A percentile compares a stretch with the other conserved stretches of the same genome.
These are phyloP conservation scores for Collybia mongolica DNA, from an alignment of 768 basidiomycete genomes.

Conservation along the genomic window DNA sequence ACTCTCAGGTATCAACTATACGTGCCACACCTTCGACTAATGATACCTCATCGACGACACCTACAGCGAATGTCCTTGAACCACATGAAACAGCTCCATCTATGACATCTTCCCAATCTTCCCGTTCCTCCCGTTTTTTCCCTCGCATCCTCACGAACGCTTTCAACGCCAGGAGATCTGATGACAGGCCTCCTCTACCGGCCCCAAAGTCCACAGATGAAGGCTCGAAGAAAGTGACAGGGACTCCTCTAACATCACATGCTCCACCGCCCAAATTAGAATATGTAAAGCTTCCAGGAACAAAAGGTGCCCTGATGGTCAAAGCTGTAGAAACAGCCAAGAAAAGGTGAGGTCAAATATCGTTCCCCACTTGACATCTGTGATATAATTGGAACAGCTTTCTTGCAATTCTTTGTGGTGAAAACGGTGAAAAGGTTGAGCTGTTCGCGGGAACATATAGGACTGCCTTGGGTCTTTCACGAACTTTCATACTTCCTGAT, in stretches of 20 bases:
- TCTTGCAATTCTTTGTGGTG: conserved; percentile 89
- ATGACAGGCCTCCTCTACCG: conserved; percentile 45
- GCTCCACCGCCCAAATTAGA: conserved; percentile 82
- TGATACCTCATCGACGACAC: conserved; percentile 17
- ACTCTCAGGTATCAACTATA: conserved; percentile 27
- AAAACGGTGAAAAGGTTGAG: conserved; percentile 91
- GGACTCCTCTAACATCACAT: conserved; percentile 38
- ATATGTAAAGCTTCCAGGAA: conserved; percentile 90
- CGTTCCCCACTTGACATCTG: not conserved
- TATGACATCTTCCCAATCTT: conserved; percentile 29
- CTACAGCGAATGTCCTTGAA: conserved; percentile 19
- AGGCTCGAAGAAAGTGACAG: conserved; percentile 27
- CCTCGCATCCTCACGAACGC: conserved; percentile 71
- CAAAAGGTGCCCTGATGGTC: conserved; percentile 79
- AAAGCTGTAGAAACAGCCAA: conserved; percentile 88
- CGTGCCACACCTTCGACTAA: conserved; percentile 24
- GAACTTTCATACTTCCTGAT: conserved; percentile 91
- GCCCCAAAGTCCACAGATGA: conserved; percentile 42
- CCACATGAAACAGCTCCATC: conserved; percentile 21
- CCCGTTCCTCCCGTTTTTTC: conserved; percentile 62
- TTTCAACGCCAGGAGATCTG: conserved; percentile 56
- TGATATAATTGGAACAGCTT: conserved; percentile 49
- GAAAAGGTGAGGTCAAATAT: conserved; percentile 62
- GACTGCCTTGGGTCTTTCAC: conserved; percentile 86
- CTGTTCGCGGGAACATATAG: conserved; percentile 89